phyloP scores from a whole-genome alignment of 371 early-diverging fungal species.

The Syncephalastrum monosporum region DNA sequence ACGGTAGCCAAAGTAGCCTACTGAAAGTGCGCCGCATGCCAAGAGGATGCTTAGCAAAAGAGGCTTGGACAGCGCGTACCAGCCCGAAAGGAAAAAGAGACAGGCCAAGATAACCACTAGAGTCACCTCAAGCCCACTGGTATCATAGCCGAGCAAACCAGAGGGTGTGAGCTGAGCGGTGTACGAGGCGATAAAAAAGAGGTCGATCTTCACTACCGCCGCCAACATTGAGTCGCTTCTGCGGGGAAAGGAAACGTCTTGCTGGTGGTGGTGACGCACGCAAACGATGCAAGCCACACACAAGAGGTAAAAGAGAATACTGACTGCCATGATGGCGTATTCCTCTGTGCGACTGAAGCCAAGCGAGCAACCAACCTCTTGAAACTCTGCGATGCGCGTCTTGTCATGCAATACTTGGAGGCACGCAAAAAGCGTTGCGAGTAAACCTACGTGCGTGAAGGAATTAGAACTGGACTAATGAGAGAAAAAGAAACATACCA shows the following conservation, averaged over 20 bases:
- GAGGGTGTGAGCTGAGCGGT: conserved; percentile 20
- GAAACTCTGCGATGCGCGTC: background rate
- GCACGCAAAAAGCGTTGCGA: conserved; percentile 1
- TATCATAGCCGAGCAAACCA: conserved; percentile 8
- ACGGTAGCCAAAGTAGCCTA: conserved; percentile 26
- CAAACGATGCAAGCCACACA: conserved; percentile 5
- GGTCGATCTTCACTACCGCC: conserved; percentile 19
- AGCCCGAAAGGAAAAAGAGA: conserved; percentile 12
- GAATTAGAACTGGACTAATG: too few relatives aligned
- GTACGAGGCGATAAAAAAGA: conserved; percentile 23
- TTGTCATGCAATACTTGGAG: conserved; percentile 10
- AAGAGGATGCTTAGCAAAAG: background rate
- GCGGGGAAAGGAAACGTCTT: conserved; percentile 13
- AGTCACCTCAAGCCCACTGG: conserved; percentile 11
- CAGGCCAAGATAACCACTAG: conserved; percentile 10
- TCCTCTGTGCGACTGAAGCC: background rate
- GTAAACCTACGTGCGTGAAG: background rate
- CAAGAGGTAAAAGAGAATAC: background rate
- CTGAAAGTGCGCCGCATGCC: background rate
- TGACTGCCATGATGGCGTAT: conserved; percentile 6
- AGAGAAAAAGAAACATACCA: conserved; percentile 1
- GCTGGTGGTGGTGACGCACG: background rate
- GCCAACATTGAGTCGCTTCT: conserved; percentile 6
- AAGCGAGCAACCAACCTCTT: background rate
- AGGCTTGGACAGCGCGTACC: conserved; percentile 11